Base-by-base conservation (phyloP, 2,329 filamentous ascomycete genomes). In the Colletotrichum trifolii region DNA sequence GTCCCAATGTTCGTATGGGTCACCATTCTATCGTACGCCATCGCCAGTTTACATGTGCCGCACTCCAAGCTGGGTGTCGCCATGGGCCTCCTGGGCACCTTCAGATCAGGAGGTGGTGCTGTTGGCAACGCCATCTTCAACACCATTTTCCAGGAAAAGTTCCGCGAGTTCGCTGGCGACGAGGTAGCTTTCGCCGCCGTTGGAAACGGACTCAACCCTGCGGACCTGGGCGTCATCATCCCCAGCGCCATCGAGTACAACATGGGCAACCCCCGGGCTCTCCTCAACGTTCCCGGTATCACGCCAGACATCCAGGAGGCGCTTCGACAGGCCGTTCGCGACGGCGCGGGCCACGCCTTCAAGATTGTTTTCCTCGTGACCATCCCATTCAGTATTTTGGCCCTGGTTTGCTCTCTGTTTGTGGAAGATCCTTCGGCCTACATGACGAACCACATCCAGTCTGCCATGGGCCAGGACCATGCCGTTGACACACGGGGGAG, bases 51-150 rank as follows among this genome's bases (percentile, higher is more conserved):
- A 3, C 71, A 72, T 62, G 74, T 76, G 2, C 74, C 73, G 0
- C 68, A 72, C 33, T 69, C 72, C 35, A 71, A 74, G 48, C 69
- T 76, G 3, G 74, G 74, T 34, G 68, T 74, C 10, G 70, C 73
- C 13, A 69, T 72, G 46, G 74, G 74, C 8, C 59, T 76, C 13
- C 65, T 75, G 11, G 74, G 74, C 3, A 74, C 73, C 0, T 75
- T 74, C 67, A 70, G 75, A 39, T 72, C 69, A 15, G 71, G 65
- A 9, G 75, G 75, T 33, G 74, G 73, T 13, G 72, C 74, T 8
- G 72, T 78, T 13, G 76, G 74, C 17, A 76, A 73, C 42, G 74
- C 76, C 33, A 71, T 78, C 55, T 77, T 76, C 70, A 70, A 70
- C 13, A 74, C 74, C 8, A 74, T 77, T 56, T 67, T 67, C 54